Percentiles rank a stretch among this genome's conserved stretches.
Evolutionary conservation across 495 filamentous ascomycete genomes (phyloP).

Genomic region (Acidiella bohemica): DNA sequence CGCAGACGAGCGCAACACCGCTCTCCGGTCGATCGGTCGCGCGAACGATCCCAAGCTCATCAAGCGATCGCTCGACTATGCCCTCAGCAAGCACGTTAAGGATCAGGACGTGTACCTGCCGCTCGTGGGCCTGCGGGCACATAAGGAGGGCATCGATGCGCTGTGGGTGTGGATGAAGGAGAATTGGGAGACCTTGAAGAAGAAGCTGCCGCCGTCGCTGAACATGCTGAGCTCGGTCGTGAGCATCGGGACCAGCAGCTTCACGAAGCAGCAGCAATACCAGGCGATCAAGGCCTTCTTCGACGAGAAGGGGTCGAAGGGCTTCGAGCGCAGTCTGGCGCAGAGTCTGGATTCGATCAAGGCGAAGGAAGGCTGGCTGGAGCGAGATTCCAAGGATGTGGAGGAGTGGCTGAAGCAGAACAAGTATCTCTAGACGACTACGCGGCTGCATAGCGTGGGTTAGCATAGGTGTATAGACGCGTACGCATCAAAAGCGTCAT

Average conservation of each 20-base stretch:
- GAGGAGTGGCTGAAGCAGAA: constrained; percentile 46
- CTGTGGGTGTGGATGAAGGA: constrained; percentile 72
- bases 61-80: constrained; percentile 59
- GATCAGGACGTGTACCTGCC: constrained; percentile 93
- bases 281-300: constrained; percentile 73
- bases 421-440: constrained; percentile 37
- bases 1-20: constrained; percentile 91
- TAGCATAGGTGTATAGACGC: no score
- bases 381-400: constrained; percentile 49
- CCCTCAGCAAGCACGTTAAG: constrained; percentile 74
- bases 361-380: constrained; percentile 48
- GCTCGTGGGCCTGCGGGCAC: constrained; percentile 60
- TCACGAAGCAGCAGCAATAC: constrained; percentile 62
- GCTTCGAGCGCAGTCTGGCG: constrained; percentile 43
- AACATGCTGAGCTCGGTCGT: constrained; percentile 80
- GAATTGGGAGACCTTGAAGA: constrained; percentile 71
- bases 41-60: constrained; percentile 67
- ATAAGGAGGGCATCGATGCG: constrained; percentile 63
- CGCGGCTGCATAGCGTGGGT: no score
- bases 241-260: constrained; percentile 67
- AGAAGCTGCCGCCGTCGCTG: constrained; percentile 66
- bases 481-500: no score
- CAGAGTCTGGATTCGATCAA: constrained; percentile 48
- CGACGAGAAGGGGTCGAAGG: constrained; percentile 62
- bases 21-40: constrained; percentile 72